Evolutionary conservation across 768 basidiomycete species (phyloP).

Genomic region (Kwoniella mangroviensis): DNA sequence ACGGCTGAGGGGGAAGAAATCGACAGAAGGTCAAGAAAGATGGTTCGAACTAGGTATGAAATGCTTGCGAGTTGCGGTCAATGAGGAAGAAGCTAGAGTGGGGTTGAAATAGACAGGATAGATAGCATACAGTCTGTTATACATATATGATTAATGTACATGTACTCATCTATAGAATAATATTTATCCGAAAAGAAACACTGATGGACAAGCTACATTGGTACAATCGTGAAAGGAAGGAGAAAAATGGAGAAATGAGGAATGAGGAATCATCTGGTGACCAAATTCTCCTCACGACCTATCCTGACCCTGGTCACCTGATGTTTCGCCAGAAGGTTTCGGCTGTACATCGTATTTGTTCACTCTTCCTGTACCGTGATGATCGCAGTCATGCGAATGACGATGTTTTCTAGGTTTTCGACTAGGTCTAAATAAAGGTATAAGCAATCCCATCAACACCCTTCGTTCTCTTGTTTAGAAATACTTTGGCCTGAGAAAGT

Average conservation of each 20-base stretch:
- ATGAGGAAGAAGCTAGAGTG: conserved; percentile 23
- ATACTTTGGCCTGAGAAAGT: not conserved
- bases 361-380: conserved; percentile 1
- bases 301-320: conserved; percentile 1
- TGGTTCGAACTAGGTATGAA: conserved; percentile 77
- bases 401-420: conserved; percentile 18
- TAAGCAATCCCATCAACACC: not conserved
- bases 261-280: not conserved
- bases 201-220: not conserved
- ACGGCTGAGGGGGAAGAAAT: conserved; percentile 68
- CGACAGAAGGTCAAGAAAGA: conserved; percentile 65
- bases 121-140: not conserved
- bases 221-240: not conserved
- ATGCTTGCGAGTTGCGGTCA: conserved; percentile 38
- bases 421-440: conserved; percentile 2
- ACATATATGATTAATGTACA: conserved; percentile 8
- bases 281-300: not conserved
- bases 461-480: not conserved
- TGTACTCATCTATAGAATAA: not conserved
- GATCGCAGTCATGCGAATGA: conserved; percentile 27
- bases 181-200: not conserved
- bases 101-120: conserved; percentile 20
- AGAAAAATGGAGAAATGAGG: not conserved
- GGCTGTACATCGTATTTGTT: conserved; percentile 29
- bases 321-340: not conserved